Conservation (phyloP, 768 basidiomycete genomes). For the Leccinellum luteum region DNA sequence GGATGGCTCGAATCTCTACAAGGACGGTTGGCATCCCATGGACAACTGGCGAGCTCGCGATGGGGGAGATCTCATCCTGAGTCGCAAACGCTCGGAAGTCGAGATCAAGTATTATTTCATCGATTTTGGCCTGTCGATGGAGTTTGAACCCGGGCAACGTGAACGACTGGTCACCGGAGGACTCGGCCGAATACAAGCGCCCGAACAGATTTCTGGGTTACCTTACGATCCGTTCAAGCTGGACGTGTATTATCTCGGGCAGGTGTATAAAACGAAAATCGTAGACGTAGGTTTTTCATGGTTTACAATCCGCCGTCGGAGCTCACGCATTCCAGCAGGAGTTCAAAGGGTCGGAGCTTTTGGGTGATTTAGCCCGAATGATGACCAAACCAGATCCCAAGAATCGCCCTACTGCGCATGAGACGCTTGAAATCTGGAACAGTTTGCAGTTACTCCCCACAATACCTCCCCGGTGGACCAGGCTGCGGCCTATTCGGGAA, state of each 20-base stretch:
- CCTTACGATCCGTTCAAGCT: constrained; percentile 32
- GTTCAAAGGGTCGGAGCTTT: constrained; percentile 3
- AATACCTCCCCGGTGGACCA: constrained; percentile 6
- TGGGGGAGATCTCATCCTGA: constrained; percentile 10
- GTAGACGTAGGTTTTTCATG: constrained; percentile 4
- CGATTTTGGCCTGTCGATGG: constrained; percentile 35
- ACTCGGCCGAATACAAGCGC: constrained; percentile 15
- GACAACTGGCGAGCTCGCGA: constrained; percentile 9
- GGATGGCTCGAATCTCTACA: constrained; percentile 26
- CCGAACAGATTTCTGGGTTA: constrained; percentile 18
- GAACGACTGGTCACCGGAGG: neutral
- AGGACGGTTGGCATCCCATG: constrained; percentile 28
- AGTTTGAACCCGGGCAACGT: constrained; percentile 15
- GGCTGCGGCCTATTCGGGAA: constrained; percentile 3
- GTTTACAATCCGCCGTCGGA: too few relatives aligned
- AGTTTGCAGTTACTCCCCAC: constrained; percentile 5
- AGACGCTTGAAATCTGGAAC: constrained; percentile 5
- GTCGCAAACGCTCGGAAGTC: constrained; percentile 22
- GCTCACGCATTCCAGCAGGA: neutral
- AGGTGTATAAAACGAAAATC: constrained; percentile 21
- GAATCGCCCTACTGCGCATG: neutral
- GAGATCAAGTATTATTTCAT: constrained; percentile 34
- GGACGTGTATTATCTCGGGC: constrained; percentile 29
- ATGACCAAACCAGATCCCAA: constrained; percentile 11
- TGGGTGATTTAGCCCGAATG: neutral